Evolutionary conservation across 177 flowering plant genomes (phyloP).

Genomic region (Vitis hybrid): DNA sequence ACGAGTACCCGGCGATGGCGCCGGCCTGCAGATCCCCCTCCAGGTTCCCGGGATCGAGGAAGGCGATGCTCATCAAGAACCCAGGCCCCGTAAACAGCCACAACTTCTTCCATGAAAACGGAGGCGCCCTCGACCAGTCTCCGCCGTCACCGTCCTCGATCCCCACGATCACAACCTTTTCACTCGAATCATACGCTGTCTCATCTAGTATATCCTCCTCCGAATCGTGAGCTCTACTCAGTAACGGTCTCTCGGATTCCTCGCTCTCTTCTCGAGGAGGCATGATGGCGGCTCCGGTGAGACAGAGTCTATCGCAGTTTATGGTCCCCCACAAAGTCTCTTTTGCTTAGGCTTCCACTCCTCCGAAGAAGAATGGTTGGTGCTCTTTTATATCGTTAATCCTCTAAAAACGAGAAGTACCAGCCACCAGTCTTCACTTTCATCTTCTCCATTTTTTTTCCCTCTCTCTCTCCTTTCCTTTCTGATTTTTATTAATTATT

Average conservation of each 20-base stretch:
- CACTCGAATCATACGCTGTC: constrained; percentile 42
- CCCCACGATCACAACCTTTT: constrained; percentile 47
- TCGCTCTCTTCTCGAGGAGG: constrained; percentile 9
- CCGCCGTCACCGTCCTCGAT: constrained; percentile 21
- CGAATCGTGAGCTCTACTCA: not conserved
- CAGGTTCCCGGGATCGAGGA: constrained; percentile 71
- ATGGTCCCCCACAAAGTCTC: too few relatives aligned
- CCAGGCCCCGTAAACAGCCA: constrained; percentile 81
- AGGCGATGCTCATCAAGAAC: constrained; percentile 69
- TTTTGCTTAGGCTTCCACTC: too few relatives aligned
- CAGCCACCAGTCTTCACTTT: too few relatives aligned
- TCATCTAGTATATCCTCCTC: constrained; percentile 25
- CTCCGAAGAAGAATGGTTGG: too few relatives aligned
- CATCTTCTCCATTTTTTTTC: too few relatives aligned
- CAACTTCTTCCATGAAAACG: constrained; percentile 73
- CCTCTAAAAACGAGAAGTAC: too few relatives aligned
- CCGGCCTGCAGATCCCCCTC: constrained; percentile 78
- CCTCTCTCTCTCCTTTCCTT: not conserved
- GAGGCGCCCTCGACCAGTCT: constrained; percentile 25
- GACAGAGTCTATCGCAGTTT: too few relatives aligned
- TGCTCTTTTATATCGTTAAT: too few relatives aligned
- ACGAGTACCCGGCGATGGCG: constrained; percentile 70
- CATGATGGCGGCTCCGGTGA: constrained; percentile 3
- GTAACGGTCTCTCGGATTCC: constrained; percentile 8
- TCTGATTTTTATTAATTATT: not conserved